Evolutionary conservation across 116 monocot genomes (phyloP).

Genomic region (Trichopus zeylanicus): DNA sequence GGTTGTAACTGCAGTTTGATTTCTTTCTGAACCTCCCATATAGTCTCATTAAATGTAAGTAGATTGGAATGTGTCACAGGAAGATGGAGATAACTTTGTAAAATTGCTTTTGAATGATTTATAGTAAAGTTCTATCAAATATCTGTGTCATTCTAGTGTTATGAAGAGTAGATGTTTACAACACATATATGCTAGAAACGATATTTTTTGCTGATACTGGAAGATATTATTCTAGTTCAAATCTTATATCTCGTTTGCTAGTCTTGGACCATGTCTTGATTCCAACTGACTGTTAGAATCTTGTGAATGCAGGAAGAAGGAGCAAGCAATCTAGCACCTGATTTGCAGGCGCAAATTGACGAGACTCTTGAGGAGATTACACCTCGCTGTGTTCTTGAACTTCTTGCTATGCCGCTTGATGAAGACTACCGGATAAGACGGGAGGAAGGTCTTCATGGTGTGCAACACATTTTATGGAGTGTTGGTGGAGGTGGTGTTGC

Average conservation of each 20-base stretch:
- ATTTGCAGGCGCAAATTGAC: slow-evolving; percentile 75
- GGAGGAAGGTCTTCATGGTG: slow-evolving; percentile 72
- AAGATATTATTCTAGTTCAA: too few species aligned
- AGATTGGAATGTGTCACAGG: too few species aligned
- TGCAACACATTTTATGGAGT: slow-evolving; percentile 78
- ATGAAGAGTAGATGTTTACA: too few species aligned
- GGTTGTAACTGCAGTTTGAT: too few species aligned
- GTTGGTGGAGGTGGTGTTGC: slow-evolving; percentile 73
- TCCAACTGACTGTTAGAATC: neutral
- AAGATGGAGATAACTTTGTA: too few species aligned
- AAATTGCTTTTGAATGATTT: neutral
- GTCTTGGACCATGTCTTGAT: neutral
- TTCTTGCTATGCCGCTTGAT: slow-evolving; percentile 79
- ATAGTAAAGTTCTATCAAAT: neutral
- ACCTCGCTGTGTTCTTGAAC: slow-evolving; percentile 72
- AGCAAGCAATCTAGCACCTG: slow-evolving; percentile 83
- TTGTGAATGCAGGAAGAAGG: slow-evolving; percentile 72
- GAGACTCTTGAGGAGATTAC: slow-evolving; percentile 91
- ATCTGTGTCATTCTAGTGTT: too few species aligned
- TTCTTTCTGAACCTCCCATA: too few species aligned
- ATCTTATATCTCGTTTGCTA: too few species aligned
- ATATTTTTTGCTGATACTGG: too few species aligned
- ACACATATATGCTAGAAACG: too few species aligned
- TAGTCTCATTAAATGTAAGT: too few species aligned
- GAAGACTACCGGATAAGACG: slow-evolving; percentile 46